Percentiles rank a stretch among this genome's conserved stretches.
phyloP scores from a whole-genome alignment of 352 stramenopile genomes.

The Globisporangium perplexum region DNA sequence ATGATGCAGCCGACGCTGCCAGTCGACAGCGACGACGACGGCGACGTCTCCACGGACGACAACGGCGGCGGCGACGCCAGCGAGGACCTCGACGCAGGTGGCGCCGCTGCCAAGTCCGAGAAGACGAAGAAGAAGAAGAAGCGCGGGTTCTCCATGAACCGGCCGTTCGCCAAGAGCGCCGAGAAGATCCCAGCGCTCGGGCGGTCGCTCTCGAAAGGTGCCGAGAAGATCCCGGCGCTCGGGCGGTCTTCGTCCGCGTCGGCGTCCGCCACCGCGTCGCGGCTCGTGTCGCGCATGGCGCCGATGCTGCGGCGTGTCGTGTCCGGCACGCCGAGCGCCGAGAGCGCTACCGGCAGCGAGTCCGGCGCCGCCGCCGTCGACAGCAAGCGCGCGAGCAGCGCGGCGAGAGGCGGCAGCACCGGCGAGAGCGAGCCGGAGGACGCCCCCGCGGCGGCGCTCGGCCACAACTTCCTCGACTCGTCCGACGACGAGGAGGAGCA shows the following conservation, averaged over 20 bases:
- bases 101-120: background rate
- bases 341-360: too few species aligned
- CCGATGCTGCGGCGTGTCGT: slow-evolving; percentile 32
- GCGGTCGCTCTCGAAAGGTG: slow-evolving; percentile 22
- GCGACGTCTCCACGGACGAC: slow-evolving; percentile 6
- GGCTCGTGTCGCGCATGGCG: slow-evolving; percentile 60
- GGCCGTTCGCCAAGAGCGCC: slow-evolving; percentile 22
- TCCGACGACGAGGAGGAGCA: slow-evolving; percentile 39
- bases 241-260: slow-evolving; percentile 20
- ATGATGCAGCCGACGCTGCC: slow-evolving; percentile 1
- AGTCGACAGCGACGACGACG: slow-evolving; percentile 3
- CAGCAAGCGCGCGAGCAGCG: background rate
- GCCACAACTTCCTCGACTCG: slow-evolving; percentile 24
- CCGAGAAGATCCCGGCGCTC: slow-evolving; percentile 12
- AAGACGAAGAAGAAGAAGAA: slow-evolving; percentile 13
- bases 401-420: background rate
- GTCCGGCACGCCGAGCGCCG: slow-evolving; percentile 8
- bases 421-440: background rate
- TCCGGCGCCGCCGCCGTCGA: background rate
- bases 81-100: background rate
- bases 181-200: slow-evolving; percentile 19
- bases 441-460: background rate
- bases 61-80: background rate
- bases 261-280: slow-evolving; percentile 24
- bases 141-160: slow-evolving; percentile 32